Evolutionary conservation across 257 asterid species (phyloP).

Genomic region (Fraxinus anomala): DNA sequence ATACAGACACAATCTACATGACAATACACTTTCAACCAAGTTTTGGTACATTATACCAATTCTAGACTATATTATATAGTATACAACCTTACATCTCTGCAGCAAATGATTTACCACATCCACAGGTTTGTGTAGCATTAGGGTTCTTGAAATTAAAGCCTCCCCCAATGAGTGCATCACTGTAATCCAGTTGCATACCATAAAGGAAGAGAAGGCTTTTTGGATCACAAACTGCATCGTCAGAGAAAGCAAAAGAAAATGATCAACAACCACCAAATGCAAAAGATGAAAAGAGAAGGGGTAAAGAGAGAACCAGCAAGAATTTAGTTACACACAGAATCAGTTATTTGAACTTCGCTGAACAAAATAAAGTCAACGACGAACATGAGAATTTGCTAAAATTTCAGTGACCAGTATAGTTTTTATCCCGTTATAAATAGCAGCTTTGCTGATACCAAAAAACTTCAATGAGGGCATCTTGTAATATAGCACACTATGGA

Average conservation of each 20-base stretch:
- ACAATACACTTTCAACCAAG: slow-evolving; percentile 12
- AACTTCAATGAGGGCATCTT: background rate
- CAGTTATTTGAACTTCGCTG: too few species aligned
- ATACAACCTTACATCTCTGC: slow-evolving; percentile 61
- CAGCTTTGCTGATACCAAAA: background rate
- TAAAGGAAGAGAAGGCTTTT: slow-evolving; percentile 82
- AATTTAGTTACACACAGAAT: background rate
- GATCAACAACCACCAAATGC: slow-evolving; percentile 2
- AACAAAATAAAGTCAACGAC: too few species aligned
- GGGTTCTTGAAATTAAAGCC: slow-evolving; percentile 93
- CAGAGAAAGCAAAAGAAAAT: slow-evolving; percentile 13
- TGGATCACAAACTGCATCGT: slow-evolving; percentile 83
- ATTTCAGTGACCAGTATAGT: too few species aligned
- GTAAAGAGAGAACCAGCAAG: background rate
- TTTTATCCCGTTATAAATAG: too few species aligned
- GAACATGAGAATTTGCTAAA: too few species aligned
- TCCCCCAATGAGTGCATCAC: slow-evolving; percentile 95
- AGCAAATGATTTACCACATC: slow-evolving; percentile 90
- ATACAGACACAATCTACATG: background rate
- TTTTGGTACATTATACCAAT: slow-evolving; percentile 9
- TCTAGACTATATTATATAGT: slow-evolving; percentile 7
- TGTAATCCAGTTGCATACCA: slow-evolving; percentile 92
- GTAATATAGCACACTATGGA: background rate
- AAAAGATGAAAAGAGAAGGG: background rate
- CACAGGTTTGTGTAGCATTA: slow-evolving; percentile 90